These are phyloP conservation scores for Cynanchum wilfordii DNA, from an alignment of 257 asterid species.

Conservation along the genomic window DNA sequence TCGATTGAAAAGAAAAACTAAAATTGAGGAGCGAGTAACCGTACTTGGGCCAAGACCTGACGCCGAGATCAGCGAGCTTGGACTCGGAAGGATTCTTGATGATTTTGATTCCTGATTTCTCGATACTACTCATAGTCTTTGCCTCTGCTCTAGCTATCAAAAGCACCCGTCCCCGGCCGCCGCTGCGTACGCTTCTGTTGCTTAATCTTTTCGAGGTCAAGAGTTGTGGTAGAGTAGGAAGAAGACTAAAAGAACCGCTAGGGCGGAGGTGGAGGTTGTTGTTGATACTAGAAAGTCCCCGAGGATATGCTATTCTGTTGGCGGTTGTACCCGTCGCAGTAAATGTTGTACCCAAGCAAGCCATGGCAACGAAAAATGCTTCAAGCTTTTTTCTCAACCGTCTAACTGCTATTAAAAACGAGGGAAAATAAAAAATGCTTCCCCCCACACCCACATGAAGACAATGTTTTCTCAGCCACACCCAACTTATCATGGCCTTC, in stretches of 20 bases:
- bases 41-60: constrained; percentile 87
- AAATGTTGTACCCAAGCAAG: background rate
- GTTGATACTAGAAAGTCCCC: background rate
- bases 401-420: too few species aligned
- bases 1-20: background rate
- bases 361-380: background rate
- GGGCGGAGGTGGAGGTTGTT: background rate
- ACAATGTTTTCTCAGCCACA: too few species aligned
- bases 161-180: background rate
- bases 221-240: background rate
- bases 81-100: constrained; percentile 64
- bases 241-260: background rate
- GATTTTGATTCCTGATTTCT: constrained; percentile 62
- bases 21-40: background rate
- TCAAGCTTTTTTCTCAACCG: background rate
- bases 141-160: constrained; percentile 15
- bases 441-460: too few species aligned
- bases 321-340: background rate
- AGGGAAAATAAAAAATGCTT: too few species aligned
- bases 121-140: constrained; percentile 23
- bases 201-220: background rate
- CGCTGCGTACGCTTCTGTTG: background rate
- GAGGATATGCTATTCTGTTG: background rate
- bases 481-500: too few species aligned
- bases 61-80: constrained; percentile 66